Evolutionary conservation across 805 yeast genomes (phyloP).

Genomic region (Helenozyma baotianmanensis): DNA sequence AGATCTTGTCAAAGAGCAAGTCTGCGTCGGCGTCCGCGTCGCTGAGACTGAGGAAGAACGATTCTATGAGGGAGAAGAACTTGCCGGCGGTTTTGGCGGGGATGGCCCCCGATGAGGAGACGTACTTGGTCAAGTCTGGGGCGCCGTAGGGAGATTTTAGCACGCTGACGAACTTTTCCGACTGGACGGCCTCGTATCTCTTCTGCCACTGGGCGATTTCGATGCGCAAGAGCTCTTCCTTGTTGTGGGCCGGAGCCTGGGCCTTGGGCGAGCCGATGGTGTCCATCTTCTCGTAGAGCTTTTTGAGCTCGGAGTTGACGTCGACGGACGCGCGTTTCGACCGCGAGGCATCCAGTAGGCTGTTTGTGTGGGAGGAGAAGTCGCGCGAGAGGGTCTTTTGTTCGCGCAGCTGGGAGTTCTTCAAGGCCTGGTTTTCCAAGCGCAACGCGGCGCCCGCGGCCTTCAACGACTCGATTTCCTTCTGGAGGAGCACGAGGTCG

Average conservation of each 20-base stretch:
- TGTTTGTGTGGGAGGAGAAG: neutral
- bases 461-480: slow-evolving; percentile 27
- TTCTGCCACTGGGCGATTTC: slow-evolving; percentile 47
- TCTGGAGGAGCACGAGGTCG: slow-evolving; percentile 3
- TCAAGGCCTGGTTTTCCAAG: slow-evolving; percentile 35
- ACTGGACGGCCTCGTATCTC: slow-evolving; percentile 46
- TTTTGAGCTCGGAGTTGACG: slow-evolving; percentile 18
- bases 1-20: slow-evolving; percentile 47
- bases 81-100: slow-evolving; percentile 41
- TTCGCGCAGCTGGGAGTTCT: slow-evolving; percentile 16
- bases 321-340: slow-evolving; percentile 1
- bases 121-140: slow-evolving; percentile 24
- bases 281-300: slow-evolving; percentile 26
- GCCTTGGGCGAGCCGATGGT: slow-evolving; percentile 17
- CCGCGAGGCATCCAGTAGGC: neutral
- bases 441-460: slow-evolving; percentile 30
- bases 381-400: slow-evolving; percentile 1
- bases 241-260: slow-evolving; percentile 2
- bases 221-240: slow-evolving; percentile 17
- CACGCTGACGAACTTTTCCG: slow-evolving; percentile 22
- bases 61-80: slow-evolving; percentile 47
- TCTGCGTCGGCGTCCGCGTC: slow-evolving; percentile 27
- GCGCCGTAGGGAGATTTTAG: slow-evolving; percentile 17
- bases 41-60: slow-evolving; percentile 34
- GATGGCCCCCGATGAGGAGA: slow-evolving; percentile 41